Conservation (phyloP, 179 eudicot genomes). For the Sideroxylon spinosum region DNA sequence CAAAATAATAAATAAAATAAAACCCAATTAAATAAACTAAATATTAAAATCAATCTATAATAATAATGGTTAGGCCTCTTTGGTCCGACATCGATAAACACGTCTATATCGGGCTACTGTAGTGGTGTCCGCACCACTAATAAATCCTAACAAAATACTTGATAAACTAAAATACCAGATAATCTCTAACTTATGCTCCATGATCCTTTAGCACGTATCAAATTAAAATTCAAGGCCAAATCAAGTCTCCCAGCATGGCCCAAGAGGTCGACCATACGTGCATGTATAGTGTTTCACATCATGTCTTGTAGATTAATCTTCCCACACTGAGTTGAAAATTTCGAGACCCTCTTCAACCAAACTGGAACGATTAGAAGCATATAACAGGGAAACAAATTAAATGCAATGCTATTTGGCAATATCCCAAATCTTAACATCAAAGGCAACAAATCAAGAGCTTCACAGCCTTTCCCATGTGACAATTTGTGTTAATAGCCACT, state of each 20-base stretch:
- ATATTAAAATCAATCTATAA: no score
- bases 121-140: no score
- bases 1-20: no score
- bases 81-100: no score
- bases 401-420: conserved; percentile 54
- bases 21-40: no score
- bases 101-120: no score
- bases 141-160: no score
- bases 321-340: conserved; percentile 44
- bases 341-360: conserved; percentile 52
- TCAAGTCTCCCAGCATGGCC: conserved; percentile 64
- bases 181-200: no score
- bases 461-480: conserved; percentile 51
- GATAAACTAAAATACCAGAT: no score
- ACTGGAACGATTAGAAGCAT: conserved; percentile 78
- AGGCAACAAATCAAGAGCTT: conserved; percentile 54
- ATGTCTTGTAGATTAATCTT: conserved; percentile 39
- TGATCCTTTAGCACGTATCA: no score
- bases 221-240: conserved; percentile 50
- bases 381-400: conserved; percentile 60
- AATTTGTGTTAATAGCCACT: neutral
- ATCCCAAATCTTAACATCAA: conserved; percentile 43
- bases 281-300: conserved; percentile 79
- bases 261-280: conserved; percentile 56
- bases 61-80: no score